Base-by-base conservation (phyloP, 805 yeast genomes). In the Candida stauntonica region DNA sequence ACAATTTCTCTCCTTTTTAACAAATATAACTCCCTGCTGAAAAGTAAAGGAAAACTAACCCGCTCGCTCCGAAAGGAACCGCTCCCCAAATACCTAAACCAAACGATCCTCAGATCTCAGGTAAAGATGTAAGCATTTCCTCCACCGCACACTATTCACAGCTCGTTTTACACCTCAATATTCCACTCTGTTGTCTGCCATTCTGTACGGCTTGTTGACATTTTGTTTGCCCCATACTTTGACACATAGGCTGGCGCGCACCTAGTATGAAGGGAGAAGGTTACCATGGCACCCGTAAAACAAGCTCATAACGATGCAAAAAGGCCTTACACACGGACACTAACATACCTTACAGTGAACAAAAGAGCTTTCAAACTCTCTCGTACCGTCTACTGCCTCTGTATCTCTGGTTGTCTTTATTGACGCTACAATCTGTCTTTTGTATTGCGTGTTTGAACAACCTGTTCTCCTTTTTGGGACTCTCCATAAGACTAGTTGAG, bases 91-190 rank as follows among this genome's bases (percentile, higher is more conserved):
- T 35, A 24, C 12, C 7, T 15, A 17, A 8, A 13, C 23, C 7
- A 20, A 36, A 11, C 39, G 38, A 41, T 41, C 45, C 45, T 24
- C 38, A 21, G 45, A 37, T 36, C 45, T 32, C 41, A 37, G 39
- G 41, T 41, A 18, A 41, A 37, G 45, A 41, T 37, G 45, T 41
- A 37, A 41, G 45, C 38, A 41, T 41, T 15, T 9, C 13, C 15
- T 12, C 15, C 33, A n/a, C 17, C 17, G 12, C 26, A 26, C 29
- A 17, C 21, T 18, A 16, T 19, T 11, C 24, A 21, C 24, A 21
- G 24, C 11, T 7, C 11, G 24, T 11, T 11, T 21, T 21, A 8
- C 9, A 7, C 7, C 7, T 11, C 24, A 11, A 21, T 8, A 21
- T 21, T 21, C 24, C 24, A 11, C 11, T 21, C 11, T 21, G 11